Evolutionary conservation across 1,284 basidiomycete species (phyloP).

Genomic region (Trichosporon faecale): DNA sequence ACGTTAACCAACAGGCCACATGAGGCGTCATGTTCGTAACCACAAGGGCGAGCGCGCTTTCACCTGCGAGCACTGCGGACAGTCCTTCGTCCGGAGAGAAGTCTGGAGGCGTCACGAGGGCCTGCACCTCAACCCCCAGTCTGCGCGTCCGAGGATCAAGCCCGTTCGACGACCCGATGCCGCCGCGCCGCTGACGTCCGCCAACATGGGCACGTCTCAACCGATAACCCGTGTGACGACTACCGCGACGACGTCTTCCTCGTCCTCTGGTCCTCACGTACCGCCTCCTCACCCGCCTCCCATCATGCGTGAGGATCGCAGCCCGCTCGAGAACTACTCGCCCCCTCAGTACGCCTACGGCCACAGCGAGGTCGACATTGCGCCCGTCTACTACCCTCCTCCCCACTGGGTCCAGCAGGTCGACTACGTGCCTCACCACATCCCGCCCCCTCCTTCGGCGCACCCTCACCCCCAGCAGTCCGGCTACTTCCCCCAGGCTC

Average conservation of each 20-base stretch:
- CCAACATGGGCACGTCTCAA: background rate
- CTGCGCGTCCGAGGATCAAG: conserved; percentile 18
- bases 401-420: conserved; percentile 5
- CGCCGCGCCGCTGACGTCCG: background rate
- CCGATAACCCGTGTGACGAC: conserved; percentile 1
- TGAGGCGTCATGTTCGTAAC: conserved; percentile 19
- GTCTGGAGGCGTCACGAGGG: conserved; percentile 21
- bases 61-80: conserved; percentile 18
- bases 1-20: conserved; percentile 17
- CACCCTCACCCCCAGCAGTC: conserved; percentile 9
- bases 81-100: conserved; percentile 18
- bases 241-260: conserved; percentile 4
- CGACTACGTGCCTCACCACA: conserved; percentile 6
- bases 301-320: conserved; percentile 3
- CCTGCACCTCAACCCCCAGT: conserved; percentile 20
- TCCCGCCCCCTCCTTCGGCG: conserved; percentile 5
- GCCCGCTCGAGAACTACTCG: background rate
- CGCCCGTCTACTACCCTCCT: background rate
- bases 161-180: conserved; percentile 12
- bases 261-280: background rate
- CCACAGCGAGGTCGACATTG: conserved; percentile 1
- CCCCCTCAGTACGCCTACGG: background rate
- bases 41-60: conserved; percentile 17
- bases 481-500: background rate
- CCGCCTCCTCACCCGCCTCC: background rate